Evolutionary conservation across 2,329 filamentous ascomycete genomes (phyloP).

Genomic region (Cercospora zeina): DNA sequence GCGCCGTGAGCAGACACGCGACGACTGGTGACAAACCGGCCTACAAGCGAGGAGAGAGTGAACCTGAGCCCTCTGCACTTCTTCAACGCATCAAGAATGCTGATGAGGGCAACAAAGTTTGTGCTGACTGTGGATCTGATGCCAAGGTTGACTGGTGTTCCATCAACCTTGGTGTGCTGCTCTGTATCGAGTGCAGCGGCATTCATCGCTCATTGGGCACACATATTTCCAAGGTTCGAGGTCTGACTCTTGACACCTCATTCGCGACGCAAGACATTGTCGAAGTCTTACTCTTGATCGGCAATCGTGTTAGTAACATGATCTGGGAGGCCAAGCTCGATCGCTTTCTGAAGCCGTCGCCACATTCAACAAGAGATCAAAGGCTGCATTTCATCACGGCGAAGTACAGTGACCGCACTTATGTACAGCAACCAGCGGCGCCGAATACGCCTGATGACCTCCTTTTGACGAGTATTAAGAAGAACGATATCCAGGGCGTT

Average conservation of each 20-base stretch:
- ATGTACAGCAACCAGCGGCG: conserved; percentile 65
- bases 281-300: conserved; percentile 85
- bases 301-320: conserved; percentile 94
- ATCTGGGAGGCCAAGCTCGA: conserved; percentile 91
- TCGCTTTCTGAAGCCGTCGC: conserved; percentile 67
- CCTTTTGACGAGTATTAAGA: conserved; percentile 88
- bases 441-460: conserved; percentile 83
- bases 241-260: conserved; percentile 89
- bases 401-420: conserved; percentile 86
- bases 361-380: conserved; percentile 82
- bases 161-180: conserved; percentile 91
- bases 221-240: conserved; percentile 96
- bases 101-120: conserved; percentile 90
- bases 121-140: conserved; percentile 89
- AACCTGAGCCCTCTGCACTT: conserved; percentile 75
- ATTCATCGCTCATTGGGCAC: conserved; percentile 95
- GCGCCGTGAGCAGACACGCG: conserved; percentile 75
- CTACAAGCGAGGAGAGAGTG: conserved; percentile 68
- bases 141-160: conserved; percentile 98
- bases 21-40: conserved; percentile 86
- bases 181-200: conserved; percentile 97
- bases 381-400: conserved; percentile 90
- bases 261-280: conserved; percentile 97
- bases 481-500: conserved; percentile 90
- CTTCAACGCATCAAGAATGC: conserved; percentile 84